Evolutionary conservation across 2,329 filamentous ascomycete species (phyloP), one percentile per base, ranked within the genome.

Genomic region (Curvularia sp.): DNA sequence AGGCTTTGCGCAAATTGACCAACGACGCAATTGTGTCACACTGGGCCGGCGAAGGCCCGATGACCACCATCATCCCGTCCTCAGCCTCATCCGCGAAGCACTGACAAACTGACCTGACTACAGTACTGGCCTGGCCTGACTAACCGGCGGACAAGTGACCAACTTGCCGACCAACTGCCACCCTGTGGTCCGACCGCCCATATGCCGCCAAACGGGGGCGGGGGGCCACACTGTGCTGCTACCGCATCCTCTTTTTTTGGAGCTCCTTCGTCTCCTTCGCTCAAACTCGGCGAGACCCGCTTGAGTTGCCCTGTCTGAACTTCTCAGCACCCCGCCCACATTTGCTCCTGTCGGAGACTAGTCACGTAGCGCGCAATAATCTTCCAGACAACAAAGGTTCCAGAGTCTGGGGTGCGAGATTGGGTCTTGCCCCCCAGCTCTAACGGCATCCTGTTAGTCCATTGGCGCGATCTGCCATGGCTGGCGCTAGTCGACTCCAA

Each of bases 201-300:
- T 19, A 34, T 25, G 47, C 47, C 53, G 46, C 55, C 47, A 32
- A 34, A 28, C 56, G 52, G 41, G 27, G 39, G 36, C 56, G 52
- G 41, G 27, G 39, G 36, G 21, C 36, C 45, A 57, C 15, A 13
- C 23, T 25, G 27, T 39, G 30, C 25, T 46, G 55, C 36, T 55
- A 41, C 39, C 50, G 41, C 19, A 53, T 57, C 34, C 23, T 21
- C 23, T 41, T 12, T 8, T 41, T 43, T 21, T 25, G 23, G 19
- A 9, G 21, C 25, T 28, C 15, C 25, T 18, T 18, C 12, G 23
- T 48, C 25, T 42, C 19, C 54, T 41, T 43, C 36, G 53, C 53
- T 23, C 53, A 59, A 59, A 25, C 15, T 56, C 57, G 57, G 57
- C 57, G 30, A 59, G 51, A 52, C 48, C 53, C 57, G 57, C 57